Percentiles rank a stretch among this genome's conserved stretches.
These are phyloP conservation scores for Phytophthora niederhauseri DNA, from an alignment of 352 stramenopile genomes.

Conservation along the genomic window DNA sequence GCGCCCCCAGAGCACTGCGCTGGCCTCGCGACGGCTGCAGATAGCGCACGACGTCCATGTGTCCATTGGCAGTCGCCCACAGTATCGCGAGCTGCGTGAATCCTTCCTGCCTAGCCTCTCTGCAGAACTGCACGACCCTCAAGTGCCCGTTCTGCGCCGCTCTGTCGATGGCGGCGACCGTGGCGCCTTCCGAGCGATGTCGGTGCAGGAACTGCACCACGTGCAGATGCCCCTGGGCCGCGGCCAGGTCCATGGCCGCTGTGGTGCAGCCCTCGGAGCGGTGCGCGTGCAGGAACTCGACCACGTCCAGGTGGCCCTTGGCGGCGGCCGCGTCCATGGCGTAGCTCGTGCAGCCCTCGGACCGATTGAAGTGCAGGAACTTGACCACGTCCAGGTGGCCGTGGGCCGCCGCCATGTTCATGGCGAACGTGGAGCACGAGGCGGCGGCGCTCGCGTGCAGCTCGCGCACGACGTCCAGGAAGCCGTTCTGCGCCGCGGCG, in stretches of 20 bases:
- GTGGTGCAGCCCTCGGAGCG: constrained; percentile 39
- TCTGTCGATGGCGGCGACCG: constrained; percentile 45
- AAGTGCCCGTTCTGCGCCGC: constrained; percentile 46
- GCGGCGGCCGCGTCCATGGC: constrained; percentile 49
- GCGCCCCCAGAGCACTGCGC: constrained; percentile 12
- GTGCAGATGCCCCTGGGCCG: constrained; percentile 34
- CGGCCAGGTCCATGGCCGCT: constrained; percentile 42
- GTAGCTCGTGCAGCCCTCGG: constrained; percentile 44
- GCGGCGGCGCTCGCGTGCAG: constrained; percentile 19
- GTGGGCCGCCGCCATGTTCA: constrained; percentile 43
- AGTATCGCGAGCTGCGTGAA: constrained; percentile 36
- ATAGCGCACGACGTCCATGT: constrained; percentile 31
- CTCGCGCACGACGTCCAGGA: constrained; percentile 23
- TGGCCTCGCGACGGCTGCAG: constrained; percentile 22
- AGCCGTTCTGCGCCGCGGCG: constrained; percentile 26
- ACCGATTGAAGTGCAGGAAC: constrained; percentile 43
- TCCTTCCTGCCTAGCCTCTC: constrained; percentile 28
- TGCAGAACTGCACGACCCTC: constrained; percentile 38
- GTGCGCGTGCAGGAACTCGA: constrained; percentile 47
- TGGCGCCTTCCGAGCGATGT: constrained; percentile 37
- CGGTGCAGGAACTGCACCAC: constrained; percentile 48
- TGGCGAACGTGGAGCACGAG: constrained; percentile 33
- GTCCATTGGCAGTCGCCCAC: constrained; percentile 41
- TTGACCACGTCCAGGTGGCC: constrained; percentile 31
- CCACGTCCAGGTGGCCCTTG: constrained; percentile 38